phyloP scores from a whole-genome alignment of 306 rosid genomes.

The Cyclanthera cordifolia region DNA sequence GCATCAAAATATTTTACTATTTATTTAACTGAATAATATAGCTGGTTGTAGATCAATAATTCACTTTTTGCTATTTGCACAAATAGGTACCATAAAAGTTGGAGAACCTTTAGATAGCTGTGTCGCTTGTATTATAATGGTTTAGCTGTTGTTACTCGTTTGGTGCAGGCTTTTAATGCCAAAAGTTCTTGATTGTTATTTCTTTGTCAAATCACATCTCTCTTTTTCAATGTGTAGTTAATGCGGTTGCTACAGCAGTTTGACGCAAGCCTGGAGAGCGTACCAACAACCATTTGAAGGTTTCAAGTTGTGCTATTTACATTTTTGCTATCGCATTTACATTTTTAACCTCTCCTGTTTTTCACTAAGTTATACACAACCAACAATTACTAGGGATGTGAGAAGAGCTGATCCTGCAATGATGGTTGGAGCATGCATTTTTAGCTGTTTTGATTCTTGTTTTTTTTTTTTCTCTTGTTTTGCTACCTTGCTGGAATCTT shows the following conservation, averaged over 20 bases:
- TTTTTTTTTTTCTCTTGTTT: neutral
- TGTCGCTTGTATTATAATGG: neutral
- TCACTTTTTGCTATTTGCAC: neutral
- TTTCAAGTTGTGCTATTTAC: neutral
- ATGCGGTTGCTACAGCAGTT: constrained; percentile 9
- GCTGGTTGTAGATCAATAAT: constrained; percentile 5
- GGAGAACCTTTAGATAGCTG: neutral
- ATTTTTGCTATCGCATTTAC: neutral
- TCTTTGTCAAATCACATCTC: neutral
- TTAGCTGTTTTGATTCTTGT: neutral
- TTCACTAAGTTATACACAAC: neutral
- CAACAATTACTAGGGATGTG: neutral
- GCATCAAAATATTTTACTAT: neutral
- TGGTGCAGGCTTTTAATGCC: constrained; percentile 16
- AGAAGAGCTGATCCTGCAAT: constrained; percentile 2
- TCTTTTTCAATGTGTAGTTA: neutral
- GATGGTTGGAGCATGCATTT: neutral
- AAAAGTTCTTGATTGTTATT: constrained; percentile 22
- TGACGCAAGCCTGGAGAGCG: neutral
- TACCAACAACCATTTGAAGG: neutral
- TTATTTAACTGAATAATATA: neutral
- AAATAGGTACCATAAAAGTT: neutral
- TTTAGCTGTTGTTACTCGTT: constrained; percentile 10
- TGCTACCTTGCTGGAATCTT: neutral
- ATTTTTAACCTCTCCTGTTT: neutral